Conservation (phyloP, 305 asterid species). For the Fraxinus angustifolia region DNA sequence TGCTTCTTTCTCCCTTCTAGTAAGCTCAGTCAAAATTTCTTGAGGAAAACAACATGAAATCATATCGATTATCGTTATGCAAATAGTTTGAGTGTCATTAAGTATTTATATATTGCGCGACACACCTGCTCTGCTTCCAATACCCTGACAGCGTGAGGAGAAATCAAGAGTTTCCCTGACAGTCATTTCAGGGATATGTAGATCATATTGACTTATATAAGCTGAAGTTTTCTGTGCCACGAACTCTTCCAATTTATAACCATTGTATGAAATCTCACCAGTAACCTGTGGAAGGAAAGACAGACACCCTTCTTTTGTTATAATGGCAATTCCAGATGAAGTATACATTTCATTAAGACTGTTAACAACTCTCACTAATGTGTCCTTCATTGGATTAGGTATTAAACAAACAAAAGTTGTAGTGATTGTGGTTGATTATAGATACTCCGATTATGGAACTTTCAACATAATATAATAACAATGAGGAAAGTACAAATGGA, state of each 20-base stretch:
- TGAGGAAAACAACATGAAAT: slow-evolving; percentile 5
- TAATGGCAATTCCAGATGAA: neutral
- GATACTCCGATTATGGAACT: neutral
- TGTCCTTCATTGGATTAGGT: neutral
- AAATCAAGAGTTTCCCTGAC: slow-evolving; percentile 45
- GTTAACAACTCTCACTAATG: neutral
- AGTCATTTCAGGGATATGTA: slow-evolving; percentile 40
- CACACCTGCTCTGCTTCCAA: slow-evolving; percentile 61
- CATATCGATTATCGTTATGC: neutral
- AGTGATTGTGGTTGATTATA: neutral
- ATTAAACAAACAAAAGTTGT: neutral
- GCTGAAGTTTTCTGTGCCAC: slow-evolving; percentile 40
- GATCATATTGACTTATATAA: slow-evolving; percentile 40
- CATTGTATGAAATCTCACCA: slow-evolving; percentile 39
- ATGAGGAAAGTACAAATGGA: neutral
- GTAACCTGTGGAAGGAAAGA: slow-evolving; percentile 22
- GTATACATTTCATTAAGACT: neutral
- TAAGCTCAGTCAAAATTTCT: slow-evolving; percentile 53
- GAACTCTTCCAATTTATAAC: slow-evolving; percentile 35
- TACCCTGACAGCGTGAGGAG: slow-evolving; percentile 48
- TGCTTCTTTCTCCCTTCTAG: slow-evolving; percentile 47
- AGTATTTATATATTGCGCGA: neutral
- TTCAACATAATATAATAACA: neutral
- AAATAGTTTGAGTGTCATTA: neutral
- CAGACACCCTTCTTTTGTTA: neutral